These are phyloP conservation scores for Termitomyces sp. DNA, from an alignment of 768 basidiomycete genomes.

Conservation along the genomic window DNA sequence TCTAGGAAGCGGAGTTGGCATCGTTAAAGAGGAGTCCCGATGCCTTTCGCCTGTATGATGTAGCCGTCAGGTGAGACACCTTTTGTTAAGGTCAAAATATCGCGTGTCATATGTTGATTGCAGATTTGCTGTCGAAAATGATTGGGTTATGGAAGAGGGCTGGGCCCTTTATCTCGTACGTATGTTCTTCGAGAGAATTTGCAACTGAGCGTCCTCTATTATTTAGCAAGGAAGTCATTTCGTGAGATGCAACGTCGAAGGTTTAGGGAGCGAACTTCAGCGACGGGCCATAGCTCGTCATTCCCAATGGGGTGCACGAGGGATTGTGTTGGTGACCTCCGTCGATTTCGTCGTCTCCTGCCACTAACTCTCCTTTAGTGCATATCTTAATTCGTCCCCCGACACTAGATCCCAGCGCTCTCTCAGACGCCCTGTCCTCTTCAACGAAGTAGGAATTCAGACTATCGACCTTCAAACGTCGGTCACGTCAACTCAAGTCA, in stretches of 20 bases:
- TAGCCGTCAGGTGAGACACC: constrained; percentile 52
- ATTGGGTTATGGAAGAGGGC: constrained; percentile 71
- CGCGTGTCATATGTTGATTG: background rate
- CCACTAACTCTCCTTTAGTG: constrained; percentile 26
- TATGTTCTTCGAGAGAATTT: background rate
- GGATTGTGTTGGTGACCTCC: constrained; percentile 49
- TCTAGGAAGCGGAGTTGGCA: constrained; percentile 68
- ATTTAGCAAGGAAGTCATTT: constrained; percentile 72
- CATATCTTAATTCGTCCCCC: constrained; percentile 41
- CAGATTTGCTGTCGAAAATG: constrained; percentile 59
- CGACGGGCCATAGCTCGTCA: constrained; percentile 61
- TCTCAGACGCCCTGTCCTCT: constrained; percentile 50
- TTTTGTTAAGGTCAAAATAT: background rate
- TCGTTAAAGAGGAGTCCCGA: constrained; percentile 49
- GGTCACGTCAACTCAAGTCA: constrained; percentile 17
- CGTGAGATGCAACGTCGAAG: constrained; percentile 56
- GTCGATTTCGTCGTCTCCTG: background rate
- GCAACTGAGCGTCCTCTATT: constrained; percentile 4
- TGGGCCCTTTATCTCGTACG: constrained; percentile 59
- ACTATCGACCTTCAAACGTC: constrained; percentile 36
- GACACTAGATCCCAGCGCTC: constrained; percentile 41
- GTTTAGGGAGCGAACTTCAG: constrained; percentile 63
- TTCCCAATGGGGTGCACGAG: constrained; percentile 68
- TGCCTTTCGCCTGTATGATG: constrained; percentile 63
- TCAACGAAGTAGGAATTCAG: constrained; percentile 59